Percentiles rank a stretch among this genome's conserved stretches.
Conservation (phyloP, 169 alveolate species). For the Cryptosporidium felis region DNA sequence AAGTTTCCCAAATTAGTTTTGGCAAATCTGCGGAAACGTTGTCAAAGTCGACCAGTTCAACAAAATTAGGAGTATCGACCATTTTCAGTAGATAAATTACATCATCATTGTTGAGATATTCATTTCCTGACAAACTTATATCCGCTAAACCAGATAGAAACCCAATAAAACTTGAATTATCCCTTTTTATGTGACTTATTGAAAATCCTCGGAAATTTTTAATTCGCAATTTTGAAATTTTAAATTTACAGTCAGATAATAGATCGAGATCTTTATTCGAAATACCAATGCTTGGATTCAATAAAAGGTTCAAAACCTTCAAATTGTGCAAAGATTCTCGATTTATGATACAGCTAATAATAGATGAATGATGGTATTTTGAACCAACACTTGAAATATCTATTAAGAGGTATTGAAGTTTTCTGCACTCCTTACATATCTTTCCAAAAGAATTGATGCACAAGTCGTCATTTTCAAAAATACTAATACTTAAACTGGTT, state of each 20-base stretch:
- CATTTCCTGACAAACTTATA: conserved; percentile 33
- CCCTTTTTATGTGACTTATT: background rate
- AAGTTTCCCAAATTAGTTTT: conserved; percentile 21
- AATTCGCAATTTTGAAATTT: conserved; percentile 1
- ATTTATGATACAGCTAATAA: conserved; percentile 2
- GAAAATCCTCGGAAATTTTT: conserved; percentile 29
- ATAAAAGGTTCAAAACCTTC: background rate
- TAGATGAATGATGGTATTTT: background rate
- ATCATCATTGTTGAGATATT: conserved; percentile 11
- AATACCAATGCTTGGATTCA: conserved; percentile 11
- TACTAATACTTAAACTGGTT: background rate
- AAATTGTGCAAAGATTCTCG: background rate
- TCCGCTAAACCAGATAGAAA: conserved; percentile 1
- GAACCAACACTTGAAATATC: conserved; percentile 21
- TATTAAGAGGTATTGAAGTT: background rate
- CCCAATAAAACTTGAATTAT: background rate
- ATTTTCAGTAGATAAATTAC: background rate
- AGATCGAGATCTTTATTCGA: conserved; percentile 1
- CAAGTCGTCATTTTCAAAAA: conserved; percentile 20
- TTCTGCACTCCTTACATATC: conserved; percentile 3
- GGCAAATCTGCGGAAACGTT: conserved; percentile 10
- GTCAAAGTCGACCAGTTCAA: conserved; percentile 28
- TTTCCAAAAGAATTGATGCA: background rate
- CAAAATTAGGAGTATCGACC: background rate
- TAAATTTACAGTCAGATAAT: conserved; percentile 20